A percentile compares a stretch with the other conserved stretches of the same genome.
These are phyloP conservation scores for Hibiscus mutabilis DNA, from an alignment of 345 rosid genomes.

Conservation along the genomic window DNA sequence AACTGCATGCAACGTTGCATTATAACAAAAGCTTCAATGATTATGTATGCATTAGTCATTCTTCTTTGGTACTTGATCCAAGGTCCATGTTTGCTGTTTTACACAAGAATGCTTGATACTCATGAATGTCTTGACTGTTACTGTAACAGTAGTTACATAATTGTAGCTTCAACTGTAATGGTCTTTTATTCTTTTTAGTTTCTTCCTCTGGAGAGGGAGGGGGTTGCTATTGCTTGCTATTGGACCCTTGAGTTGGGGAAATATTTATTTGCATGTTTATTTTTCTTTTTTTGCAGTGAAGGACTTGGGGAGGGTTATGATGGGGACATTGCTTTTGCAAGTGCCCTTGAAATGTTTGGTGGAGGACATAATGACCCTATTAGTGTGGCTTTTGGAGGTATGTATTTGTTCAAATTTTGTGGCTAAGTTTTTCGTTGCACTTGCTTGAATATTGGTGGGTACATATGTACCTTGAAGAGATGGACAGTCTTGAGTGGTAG, in stretches of 20 bases:
- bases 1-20: slow-evolving; percentile 1
- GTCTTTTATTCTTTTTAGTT: background rate
- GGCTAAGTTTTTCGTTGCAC: background rate
- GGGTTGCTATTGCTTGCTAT: background rate
- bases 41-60: background rate
- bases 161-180: background rate
- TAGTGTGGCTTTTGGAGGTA: slow-evolving; percentile 98
- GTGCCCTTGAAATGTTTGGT: slow-evolving; percentile 94
- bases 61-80: background rate
- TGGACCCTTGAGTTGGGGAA: slow-evolving; percentile 6
- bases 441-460: background rate
- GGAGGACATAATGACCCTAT: slow-evolving; percentile 99
- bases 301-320: slow-evolving; percentile 98
- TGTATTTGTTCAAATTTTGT: slow-evolving; percentile 9
- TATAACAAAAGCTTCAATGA: background rate
- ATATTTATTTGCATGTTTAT: background rate
- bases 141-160: background rate
- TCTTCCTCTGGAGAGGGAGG: background rate
- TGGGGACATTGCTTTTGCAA: slow-evolving; percentile 92
- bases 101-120: background rate
- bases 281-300: slow-evolving; percentile 52
- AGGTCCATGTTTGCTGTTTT: background rate
- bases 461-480: slow-evolving; percentile 9
- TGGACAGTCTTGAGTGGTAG: background rate
- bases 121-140: background rate